Conservation (phyloP, 2,329 filamentous ascomycete species). For the Penicillium psychrosexuale region DNA sequence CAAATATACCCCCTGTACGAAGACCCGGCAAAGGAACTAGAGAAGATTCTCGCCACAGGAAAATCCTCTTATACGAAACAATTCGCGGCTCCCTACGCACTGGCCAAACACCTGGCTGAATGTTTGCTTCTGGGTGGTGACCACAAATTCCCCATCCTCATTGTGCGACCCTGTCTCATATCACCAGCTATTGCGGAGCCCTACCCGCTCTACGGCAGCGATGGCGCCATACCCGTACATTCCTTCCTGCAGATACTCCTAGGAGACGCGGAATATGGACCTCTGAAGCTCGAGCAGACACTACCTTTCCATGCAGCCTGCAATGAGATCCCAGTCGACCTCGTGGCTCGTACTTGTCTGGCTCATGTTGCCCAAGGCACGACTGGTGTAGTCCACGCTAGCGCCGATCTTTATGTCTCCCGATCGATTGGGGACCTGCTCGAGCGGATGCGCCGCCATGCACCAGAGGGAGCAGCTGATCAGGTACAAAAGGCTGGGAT, state of each 20-base stretch:
- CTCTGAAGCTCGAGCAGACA: background rate
- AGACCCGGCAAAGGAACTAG: slow-evolving; percentile 2
- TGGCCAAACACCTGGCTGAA: slow-evolving; percentile 20
- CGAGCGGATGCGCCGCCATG: background rate
- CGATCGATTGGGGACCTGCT: slow-evolving; percentile 1
- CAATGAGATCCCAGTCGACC: slow-evolving; percentile 21
- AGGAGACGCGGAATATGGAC: background rate
- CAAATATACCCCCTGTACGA: background rate
- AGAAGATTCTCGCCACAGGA: slow-evolving; percentile 8
- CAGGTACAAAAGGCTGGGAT: background rate
- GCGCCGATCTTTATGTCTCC: slow-evolving; percentile 1
- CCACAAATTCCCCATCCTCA: slow-evolving; percentile 8
- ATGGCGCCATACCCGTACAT: slow-evolving; percentile 14
- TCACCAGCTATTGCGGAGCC: slow-evolving; percentile 19
- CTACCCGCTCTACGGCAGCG: slow-evolving; percentile 15
- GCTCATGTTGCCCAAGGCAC: slow-evolving; percentile 14
- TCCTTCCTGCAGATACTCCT: slow-evolving; percentile 11
- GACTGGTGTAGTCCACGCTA: slow-evolving; percentile 15
- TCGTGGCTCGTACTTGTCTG: slow-evolving; percentile 14
- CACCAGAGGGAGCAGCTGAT: background rate
- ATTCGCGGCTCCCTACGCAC: slow-evolving; percentile 16
- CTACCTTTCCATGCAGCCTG: slow-evolving; percentile 4
- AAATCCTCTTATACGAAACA: slow-evolving; percentile 1
- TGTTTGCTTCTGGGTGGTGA: slow-evolving; percentile 1
- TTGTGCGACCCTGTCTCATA: slow-evolving; percentile 17